A percentile compares a stretch with the other conserved stretches of the same genome.
Conservation (phyloP, 2,329 filamentous ascomycete genomes). For the Colletotrichum spaethianum region DNA sequence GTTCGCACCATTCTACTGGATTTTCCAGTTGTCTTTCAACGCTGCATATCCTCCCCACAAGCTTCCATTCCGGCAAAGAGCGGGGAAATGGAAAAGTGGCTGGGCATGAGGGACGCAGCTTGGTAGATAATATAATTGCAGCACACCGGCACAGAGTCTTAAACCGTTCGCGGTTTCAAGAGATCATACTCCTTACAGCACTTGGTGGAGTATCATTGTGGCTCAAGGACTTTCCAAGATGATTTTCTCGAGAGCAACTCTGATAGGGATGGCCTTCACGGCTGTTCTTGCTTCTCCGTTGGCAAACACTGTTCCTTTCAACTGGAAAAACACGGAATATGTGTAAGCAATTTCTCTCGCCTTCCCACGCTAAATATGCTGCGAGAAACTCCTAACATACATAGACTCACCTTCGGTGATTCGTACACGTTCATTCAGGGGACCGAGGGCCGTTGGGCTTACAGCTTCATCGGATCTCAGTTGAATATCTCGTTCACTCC, state of each 20-base stretch:
- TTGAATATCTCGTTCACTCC: constrained; percentile 62
- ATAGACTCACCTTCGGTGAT: constrained; percentile 63
- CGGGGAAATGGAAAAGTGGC: background rate
- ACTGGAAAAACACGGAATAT: constrained; percentile 45
- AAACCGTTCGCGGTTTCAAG: background rate
- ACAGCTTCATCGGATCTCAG: constrained; percentile 68
- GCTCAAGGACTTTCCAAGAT: background rate
- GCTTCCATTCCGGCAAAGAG: background rate
- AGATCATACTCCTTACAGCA: background rate
- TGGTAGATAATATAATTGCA: background rate
- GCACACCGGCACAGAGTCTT: no score
- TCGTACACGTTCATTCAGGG: constrained; percentile 69
- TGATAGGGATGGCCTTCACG: background rate
- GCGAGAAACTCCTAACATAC: background rate
- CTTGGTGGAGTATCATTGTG: background rate
- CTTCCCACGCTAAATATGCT: background rate
- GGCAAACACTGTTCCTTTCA: constrained; percentile 7
- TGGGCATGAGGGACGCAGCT: background rate
- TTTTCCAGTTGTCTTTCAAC: background rate
- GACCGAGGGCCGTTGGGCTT: constrained; percentile 63
- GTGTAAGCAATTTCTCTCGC: constrained; percentile 38
- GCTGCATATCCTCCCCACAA: background rate
- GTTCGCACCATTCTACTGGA: background rate
- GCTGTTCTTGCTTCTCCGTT: background rate
- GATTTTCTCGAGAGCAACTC: background rate